phyloP scores from a whole-genome alignment of 805 yeast genomes.

The Candida andamanensis region DNA sequence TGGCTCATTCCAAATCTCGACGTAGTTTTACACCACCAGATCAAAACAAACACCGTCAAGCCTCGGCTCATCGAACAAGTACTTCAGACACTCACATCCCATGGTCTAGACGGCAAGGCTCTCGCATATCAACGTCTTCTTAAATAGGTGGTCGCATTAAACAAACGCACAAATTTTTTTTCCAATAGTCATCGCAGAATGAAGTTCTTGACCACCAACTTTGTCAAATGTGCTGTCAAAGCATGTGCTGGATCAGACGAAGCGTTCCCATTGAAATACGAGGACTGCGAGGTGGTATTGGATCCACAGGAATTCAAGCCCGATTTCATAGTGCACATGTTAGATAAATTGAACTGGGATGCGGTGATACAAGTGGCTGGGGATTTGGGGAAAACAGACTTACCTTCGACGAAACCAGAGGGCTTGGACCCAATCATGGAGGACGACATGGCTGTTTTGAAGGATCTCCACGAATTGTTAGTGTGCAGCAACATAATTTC shows the following conservation, averaged over 20 bases:
- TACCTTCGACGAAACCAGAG: conserved; percentile 61
- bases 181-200: no score
- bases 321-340: conserved; percentile 68
- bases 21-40: conserved; percentile 1
- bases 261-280: conserved; percentile 75
- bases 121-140: no score
- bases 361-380: conserved; percentile 74
- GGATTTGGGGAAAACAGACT: conserved; percentile 56
- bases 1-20: conserved; percentile 35
- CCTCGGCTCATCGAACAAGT: no score
- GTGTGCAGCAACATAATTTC: conserved; percentile 82
- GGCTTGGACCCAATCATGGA: conserved; percentile 49
- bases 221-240: conserved; percentile 88
- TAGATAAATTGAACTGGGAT: conserved; percentile 83
- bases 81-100: no score
- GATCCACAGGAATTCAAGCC: conserved; percentile 81
- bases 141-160: no score
- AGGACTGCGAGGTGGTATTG: conserved; percentile 57
- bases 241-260: conserved; percentile 68
- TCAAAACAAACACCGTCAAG: background rate
- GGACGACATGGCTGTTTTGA: conserved; percentile 50
- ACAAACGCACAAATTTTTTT: no score
- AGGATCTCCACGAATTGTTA: conserved; percentile 71
- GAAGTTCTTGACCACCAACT: conserved; percentile 95
- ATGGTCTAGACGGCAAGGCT: no score